Conservation (phyloP, 129 eudicot species). For the Flaveria robusta region DNA sequence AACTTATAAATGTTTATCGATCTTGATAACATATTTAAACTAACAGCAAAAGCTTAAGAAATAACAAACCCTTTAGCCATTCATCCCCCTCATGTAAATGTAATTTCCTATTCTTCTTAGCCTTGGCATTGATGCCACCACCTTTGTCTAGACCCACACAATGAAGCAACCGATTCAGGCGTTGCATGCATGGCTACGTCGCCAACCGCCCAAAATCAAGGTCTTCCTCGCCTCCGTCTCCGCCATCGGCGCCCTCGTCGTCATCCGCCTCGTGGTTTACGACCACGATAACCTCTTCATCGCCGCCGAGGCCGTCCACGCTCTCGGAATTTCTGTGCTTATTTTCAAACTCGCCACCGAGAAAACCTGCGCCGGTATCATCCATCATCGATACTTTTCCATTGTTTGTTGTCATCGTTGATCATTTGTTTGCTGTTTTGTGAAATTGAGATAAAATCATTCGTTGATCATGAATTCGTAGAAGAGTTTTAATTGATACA, state of each 20-base stretch:
- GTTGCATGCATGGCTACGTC: conserved; percentile 50
- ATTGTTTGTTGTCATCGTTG: not conserved
- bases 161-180: conserved; percentile 24
- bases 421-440: not conserved
- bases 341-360: conserved; percentile 67
- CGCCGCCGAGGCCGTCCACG: conserved; percentile 63
- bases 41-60: not conserved
- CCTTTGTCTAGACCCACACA: not conserved
- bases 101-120: not conserved
- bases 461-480: not conserved
- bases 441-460: not conserved
- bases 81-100: not conserved
- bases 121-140: not conserved
- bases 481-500: too few relatives aligned
- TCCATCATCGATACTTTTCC: too few relatives aligned
- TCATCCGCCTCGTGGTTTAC: conserved; percentile 59
- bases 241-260: conserved; percentile 55
- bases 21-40: not conserved
- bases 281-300: conserved; percentile 74
- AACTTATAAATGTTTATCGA: too few relatives aligned
- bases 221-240: conserved; percentile 52
- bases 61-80: too few relatives aligned
- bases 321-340: conserved; percentile 64
- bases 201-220: conserved; percentile 73
- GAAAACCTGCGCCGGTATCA: conserved; percentile 29